Conservation (phyloP, 2,329 filamentous ascomycete genomes). For the Metarhizium anisopliae region DNA sequence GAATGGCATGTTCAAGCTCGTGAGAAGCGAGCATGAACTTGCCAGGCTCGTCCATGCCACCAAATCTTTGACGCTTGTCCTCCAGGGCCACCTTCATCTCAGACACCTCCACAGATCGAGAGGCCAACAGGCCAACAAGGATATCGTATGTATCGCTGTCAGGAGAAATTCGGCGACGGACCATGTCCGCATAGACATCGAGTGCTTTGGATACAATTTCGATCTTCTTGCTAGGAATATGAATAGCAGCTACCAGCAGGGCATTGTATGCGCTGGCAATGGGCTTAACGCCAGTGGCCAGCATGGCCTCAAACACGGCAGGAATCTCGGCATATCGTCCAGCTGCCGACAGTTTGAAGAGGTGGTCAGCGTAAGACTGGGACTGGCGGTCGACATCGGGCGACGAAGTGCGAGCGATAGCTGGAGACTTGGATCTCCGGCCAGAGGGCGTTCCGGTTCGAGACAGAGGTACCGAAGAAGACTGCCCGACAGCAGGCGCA, state of each 20-base stretch:
- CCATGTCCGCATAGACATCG: slow-evolving; percentile 95
- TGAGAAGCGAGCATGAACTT: slow-evolving; percentile 85
- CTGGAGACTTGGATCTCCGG: slow-evolving; percentile 33
- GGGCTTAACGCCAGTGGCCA: slow-evolving; percentile 72
- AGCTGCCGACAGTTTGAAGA: slow-evolving; percentile 62
- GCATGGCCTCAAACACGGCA: slow-evolving; percentile 81
- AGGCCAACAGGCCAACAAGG: slow-evolving; percentile 72
- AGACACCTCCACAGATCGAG: slow-evolving; percentile 70
- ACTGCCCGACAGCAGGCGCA: slow-evolving; percentile 26
- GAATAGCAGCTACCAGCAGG: slow-evolving; percentile 73
- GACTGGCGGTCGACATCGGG: slow-evolving; percentile 56
- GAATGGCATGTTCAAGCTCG: slow-evolving; percentile 77
- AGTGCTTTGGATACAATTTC: slow-evolving; percentile 85
- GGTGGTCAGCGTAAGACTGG: slow-evolving; percentile 65
- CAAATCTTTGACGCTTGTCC: slow-evolving; percentile 74
- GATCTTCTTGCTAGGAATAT: slow-evolving; percentile 68
- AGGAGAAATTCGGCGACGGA: slow-evolving; percentile 71
- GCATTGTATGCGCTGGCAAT: slow-evolving; percentile 87
- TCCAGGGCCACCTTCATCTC: slow-evolving; percentile 65
- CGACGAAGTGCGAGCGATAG: slow-evolving; percentile 47
- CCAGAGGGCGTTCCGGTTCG: slow-evolving; percentile 30
- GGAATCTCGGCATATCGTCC: slow-evolving; percentile 82
- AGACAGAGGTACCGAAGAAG: slow-evolving; percentile 31
- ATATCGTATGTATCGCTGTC: slow-evolving; percentile 83
- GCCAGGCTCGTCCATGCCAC: slow-evolving; percentile 73